Conservation (phyloP, 495 filamentous ascomycete species). For the Chlorociboria aeruginascens region DNA sequence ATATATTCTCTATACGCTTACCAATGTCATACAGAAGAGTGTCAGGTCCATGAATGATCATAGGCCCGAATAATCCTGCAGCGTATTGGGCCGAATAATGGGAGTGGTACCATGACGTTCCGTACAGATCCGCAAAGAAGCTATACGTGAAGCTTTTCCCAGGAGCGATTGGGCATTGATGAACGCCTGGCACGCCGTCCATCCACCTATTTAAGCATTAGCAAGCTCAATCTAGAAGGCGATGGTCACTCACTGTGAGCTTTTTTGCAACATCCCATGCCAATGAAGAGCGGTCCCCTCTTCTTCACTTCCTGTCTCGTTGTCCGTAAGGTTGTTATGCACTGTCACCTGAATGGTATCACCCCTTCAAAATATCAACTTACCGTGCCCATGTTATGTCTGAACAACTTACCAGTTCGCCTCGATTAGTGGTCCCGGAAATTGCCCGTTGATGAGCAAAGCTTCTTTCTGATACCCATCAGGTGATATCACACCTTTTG, state of each 20-base stretch:
- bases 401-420: conserved; percentile 15
- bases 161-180: conserved; percentile 34
- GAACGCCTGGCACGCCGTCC: conserved; percentile 31
- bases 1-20: neutral
- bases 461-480: conserved; percentile 34
- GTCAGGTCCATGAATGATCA: conserved; percentile 28
- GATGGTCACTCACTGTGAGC: conserved; percentile 3
- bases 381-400: neutral
- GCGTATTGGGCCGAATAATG: conserved; percentile 46
- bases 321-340: conserved; percentile 39
- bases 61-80: conserved; percentile 34
- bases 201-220: conserved; percentile 5
- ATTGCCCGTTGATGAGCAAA: conserved; percentile 33
- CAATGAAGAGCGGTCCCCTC: conserved; percentile 33
- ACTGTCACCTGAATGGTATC: conserved; percentile 28
- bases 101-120: conserved; percentile 51
- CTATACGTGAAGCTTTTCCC: conserved; percentile 35
- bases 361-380: neutral
- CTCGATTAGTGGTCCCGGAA: conserved; percentile 31
- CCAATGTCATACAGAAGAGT: conserved; percentile 28
- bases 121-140: conserved; percentile 41
- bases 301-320: too few species aligned
- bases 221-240: neutral
- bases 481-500: conserved; percentile 29
- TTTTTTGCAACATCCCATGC: conserved; percentile 32